Evolutionary conservation across 192 early-diverging fungal genomes (phyloP), one percentile per base, ranked within the genome.

Genomic region (Backusella westeae): DNA sequence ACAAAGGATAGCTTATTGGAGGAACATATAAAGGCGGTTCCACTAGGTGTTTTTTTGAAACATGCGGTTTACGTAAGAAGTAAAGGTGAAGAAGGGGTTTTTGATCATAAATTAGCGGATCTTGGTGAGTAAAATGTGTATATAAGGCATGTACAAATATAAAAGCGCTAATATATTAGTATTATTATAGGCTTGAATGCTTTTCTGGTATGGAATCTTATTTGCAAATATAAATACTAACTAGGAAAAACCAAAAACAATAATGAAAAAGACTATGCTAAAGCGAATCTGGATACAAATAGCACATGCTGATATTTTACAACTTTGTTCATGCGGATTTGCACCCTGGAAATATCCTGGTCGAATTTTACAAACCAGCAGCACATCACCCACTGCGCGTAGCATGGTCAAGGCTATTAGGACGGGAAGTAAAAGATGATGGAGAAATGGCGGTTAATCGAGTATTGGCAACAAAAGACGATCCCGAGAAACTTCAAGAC

Each of bases 271-370:
- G 1, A 32, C 15, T 41, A 69, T 7, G 23, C 38, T 21, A 6
- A 35, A 34, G 7, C n/a, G 9, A 4, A 35, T 34, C 71, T 19
- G 36, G 72, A 34, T 56, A 21, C 73, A 52, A 35, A 32, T 34
- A 93, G 86, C 88, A 93, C 39, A 99, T 99, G 97, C 87, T 99
- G 0, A 93, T 97, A 38, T 85, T 94, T 59, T 94, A 96, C 83
- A 99, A 99, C 80, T 96, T 97, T 86, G 89, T 95, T 29, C 97
- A 99, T 77, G 93, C 95, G 5, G 97, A 98, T 81, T 75, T 98
- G 72, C 97, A 99, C 69, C 96, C 96, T 19, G 97, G 95, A 39
- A 99, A 99, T 76, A 97, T 98, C 59, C 81, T 95, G 77, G 88
- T 99, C 1, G 89, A 89, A 12, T 96, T 97, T 75, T 85, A 84